Conservation (phyloP, 139 green algal species). For the Trebouxia sp. region DNA sequence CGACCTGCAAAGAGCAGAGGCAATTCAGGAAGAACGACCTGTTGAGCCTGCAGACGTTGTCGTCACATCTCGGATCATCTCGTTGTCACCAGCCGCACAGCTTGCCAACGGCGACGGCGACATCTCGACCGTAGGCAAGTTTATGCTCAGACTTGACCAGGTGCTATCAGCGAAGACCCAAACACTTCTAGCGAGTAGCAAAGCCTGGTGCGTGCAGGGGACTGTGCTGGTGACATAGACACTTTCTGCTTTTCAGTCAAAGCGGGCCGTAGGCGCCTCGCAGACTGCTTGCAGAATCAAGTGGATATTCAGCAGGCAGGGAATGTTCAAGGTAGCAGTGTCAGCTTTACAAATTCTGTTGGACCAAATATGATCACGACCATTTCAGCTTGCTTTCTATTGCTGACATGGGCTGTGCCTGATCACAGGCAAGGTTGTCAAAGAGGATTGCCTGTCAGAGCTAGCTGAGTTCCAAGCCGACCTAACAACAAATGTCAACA, state of each 20-base stretch:
- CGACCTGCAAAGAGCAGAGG: slow-evolving; percentile 19
- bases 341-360: background rate
- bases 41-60: background rate
- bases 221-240: slow-evolving; percentile 64
- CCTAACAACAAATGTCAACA: slow-evolving; percentile 78
- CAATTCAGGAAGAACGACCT: background rate
- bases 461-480: slow-evolving; percentile 71
- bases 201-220: slow-evolving; percentile 54
- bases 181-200: background rate
- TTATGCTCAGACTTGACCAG: background rate
- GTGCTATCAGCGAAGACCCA: background rate
- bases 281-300: slow-evolving; percentile 69
- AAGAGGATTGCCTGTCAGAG: slow-evolving; percentile 65
- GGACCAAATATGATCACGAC: background rate
- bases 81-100: slow-evolving; percentile 31
- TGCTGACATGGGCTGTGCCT: background rate
- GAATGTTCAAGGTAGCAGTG: slow-evolving; percentile 39
- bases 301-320: slow-evolving; percentile 46
- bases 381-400: background rate
- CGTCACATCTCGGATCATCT: slow-evolving; percentile 37
- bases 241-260: slow-evolving; percentile 62
- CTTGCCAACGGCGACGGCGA: slow-evolving; percentile 41
- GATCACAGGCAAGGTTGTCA: slow-evolving; percentile 43
- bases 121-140: slow-evolving; percentile 37
- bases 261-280: slow-evolving; percentile 57